Evolutionary conservation across 2,329 filamentous ascomycete species (phyloP), one percentile per base, ranked within the genome.

Genomic region (Colletotrichum paranaense): DNA sequence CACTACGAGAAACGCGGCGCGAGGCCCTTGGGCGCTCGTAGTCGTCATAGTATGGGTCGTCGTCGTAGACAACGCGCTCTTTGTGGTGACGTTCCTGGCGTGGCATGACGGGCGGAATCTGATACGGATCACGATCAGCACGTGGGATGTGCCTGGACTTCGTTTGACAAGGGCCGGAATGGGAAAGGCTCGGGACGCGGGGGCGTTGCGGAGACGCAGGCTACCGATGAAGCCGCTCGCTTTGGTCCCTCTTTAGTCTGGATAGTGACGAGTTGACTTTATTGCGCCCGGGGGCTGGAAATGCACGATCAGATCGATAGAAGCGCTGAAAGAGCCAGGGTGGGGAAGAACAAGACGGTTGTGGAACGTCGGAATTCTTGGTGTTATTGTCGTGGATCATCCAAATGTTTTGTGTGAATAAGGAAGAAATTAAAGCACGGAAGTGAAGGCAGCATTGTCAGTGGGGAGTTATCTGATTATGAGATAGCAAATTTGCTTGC

Each of bases 31-130:
- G 72, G 5, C 55, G 64, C 12, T 63, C 56, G 11, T 56, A 46
- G 28, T 74, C 67, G 28, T 70, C 55, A 19, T 74, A 64, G 68
- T 74, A 63, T 2, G 65, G 28, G 5, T 75, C 74, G 60, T 69
- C 64, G 35, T 72, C 70, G 46, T 73, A 62, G 35, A 30, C 56
- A 1, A 22, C 67, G 6, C 55, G 42, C 3, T 64, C 70, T 7
- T 53, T 68, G 42, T 35, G 30, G 70, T 28, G 56, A 49, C 59
- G 66, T n/a, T 69, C 55, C n/a, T 65, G n/a, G 19, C 70, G 70
- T n/a, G 70, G 67, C 70, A 73, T 73, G 5, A 49, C 16, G 53
- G 19, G n/a, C 35, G 46, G 19, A 49, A 22, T 46, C n/a, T 7
- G 53, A 63, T 4, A 9, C 1, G 4, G 22, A n/a, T 4, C 19